phyloP scores from a whole-genome alignment of 2,329 filamentous ascomycete genomes.

The Colletotrichum tropicicola region DNA sequence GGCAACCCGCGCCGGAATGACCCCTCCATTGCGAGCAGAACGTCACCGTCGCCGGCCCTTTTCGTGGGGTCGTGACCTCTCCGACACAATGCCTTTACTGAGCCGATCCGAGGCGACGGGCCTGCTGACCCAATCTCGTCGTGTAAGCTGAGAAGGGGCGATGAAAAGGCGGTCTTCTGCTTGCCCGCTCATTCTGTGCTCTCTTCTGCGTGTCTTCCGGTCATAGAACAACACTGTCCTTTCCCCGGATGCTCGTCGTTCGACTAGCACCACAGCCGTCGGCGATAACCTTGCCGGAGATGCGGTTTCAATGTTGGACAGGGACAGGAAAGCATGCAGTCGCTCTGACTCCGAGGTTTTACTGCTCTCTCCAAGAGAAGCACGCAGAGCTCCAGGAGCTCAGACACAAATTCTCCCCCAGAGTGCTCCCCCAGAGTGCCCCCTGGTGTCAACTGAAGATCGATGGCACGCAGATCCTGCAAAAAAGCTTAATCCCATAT shows the following conservation, averaged over 20 bases:
- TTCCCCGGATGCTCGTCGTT: not conserved
- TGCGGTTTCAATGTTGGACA: conserved; percentile 4
- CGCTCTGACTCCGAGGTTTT: not conserved
- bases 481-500: conserved; percentile 14
- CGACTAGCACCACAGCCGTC: too few species aligned
- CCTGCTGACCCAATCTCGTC: conserved; percentile 15
- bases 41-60: conserved; percentile 10
- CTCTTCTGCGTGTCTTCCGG: too few species aligned
- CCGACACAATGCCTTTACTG: conserved; percentile 9
- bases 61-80: conserved; percentile 28
- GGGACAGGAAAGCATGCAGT: not conserved
- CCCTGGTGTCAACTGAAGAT: conserved; percentile 15
- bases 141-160: not conserved
- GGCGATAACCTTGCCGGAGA: conserved; percentile 1
- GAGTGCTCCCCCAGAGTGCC: not conserved
- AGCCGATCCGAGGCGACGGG: conserved; percentile 16
- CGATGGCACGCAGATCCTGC: conserved; percentile 12
- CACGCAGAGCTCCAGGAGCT: not conserved
- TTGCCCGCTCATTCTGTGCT: not conserved
- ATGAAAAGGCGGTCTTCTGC: not conserved
- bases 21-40: conserved; percentile 10
- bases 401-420: not conserved
- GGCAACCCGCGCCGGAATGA: conserved; percentile 20
- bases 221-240: too few species aligned
- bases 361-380: not conserved